These are phyloP conservation scores for Silene conica DNA, from an alignment of 148 eudicot species.

Conservation along the genomic window DNA sequence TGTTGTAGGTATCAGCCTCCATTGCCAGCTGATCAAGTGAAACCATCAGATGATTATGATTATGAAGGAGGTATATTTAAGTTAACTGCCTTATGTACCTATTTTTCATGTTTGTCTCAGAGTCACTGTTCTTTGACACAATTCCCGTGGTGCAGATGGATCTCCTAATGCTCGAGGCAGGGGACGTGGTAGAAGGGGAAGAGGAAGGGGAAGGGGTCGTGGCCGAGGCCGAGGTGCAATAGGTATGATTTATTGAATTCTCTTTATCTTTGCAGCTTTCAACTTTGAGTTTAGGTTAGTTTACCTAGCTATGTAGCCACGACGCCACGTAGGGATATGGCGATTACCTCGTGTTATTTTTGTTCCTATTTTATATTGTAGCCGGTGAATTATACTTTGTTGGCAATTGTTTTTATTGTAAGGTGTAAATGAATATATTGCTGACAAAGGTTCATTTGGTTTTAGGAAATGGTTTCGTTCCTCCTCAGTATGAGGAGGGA, in stretches of 20 bases:
- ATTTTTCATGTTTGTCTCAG: not conserved
- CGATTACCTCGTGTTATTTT: not conserved
- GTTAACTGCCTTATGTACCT: not conserved
- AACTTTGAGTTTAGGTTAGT: not conserved
- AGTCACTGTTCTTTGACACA: conserved; percentile 16
- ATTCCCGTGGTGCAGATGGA: conserved; percentile 49
- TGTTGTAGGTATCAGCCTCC: conserved; percentile 84
- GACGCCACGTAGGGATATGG: too few species aligned
- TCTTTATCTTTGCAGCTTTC: not conserved
- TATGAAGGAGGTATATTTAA: conserved; percentile 63
- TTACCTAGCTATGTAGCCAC: not conserved
- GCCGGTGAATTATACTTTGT: too few species aligned
- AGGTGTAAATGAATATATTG: not conserved
- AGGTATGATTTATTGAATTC: conserved; percentile 17
- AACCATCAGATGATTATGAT: conserved; percentile 53
- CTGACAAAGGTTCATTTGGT: not conserved
- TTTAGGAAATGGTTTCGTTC: conserved; percentile 66
- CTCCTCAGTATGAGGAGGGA: conserved; percentile 70
- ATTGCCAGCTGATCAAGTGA: conserved; percentile 89
- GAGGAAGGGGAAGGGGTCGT: conserved; percentile 68
- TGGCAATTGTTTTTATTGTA: not conserved
- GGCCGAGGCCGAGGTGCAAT: conserved; percentile 26
- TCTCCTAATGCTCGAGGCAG: conserved; percentile 76
- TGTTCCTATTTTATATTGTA: not conserved
- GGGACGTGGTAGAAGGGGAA: conserved; percentile 89